phyloP scores from a whole-genome alignment of 2,329 filamentous ascomycete species.

The Elsinoe arachidis region DNA sequence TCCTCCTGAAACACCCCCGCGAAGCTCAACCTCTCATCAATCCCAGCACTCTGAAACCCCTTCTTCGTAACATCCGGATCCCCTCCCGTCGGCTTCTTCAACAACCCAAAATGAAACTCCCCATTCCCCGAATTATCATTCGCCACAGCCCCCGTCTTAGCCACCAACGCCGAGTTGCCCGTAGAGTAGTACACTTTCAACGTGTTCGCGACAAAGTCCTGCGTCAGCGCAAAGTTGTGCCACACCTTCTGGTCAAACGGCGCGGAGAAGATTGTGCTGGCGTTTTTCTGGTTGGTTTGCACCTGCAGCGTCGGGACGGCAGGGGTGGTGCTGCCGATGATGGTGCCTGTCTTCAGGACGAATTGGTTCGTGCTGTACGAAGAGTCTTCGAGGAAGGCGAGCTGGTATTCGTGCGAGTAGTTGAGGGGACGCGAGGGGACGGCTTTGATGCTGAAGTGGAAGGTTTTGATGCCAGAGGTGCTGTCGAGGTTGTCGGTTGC shows the following conservation, averaged over 20 bases:
- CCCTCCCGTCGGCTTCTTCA: slow-evolving; percentile 50
- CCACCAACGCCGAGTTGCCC: slow-evolving; percentile 37
- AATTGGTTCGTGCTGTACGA: slow-evolving; percentile 46
- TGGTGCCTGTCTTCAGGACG: slow-evolving; percentile 23
- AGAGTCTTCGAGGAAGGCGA: slow-evolving; percentile 42
- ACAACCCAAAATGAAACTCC: slow-evolving; percentile 53
- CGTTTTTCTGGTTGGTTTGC: slow-evolving; percentile 21
- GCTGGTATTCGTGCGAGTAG: slow-evolving; percentile 53
- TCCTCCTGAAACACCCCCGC: slow-evolving; percentile 46
- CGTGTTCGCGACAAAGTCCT: slow-evolving; percentile 50
- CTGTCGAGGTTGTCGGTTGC: slow-evolving; percentile 40
- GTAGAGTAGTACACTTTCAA: slow-evolving; percentile 51
- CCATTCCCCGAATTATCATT: slow-evolving; percentile 50
- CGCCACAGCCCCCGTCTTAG: slow-evolving; percentile 38
- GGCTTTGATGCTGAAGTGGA: slow-evolving; percentile 53
- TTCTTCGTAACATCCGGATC: slow-evolving; percentile 37
- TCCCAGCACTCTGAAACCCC: slow-evolving; percentile 41
- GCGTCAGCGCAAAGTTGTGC: slow-evolving; percentile 54
- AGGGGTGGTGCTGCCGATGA: slow-evolving; percentile 37
- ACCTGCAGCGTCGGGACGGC: slow-evolving; percentile 22
- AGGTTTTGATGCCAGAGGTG: slow-evolving; percentile 48
- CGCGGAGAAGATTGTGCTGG: slow-evolving; percentile 41
- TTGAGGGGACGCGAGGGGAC: slow-evolving; percentile 47
- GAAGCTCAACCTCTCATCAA: slow-evolving; percentile 47
- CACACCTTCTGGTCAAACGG: slow-evolving; percentile 45